Evolutionary conservation across 1,139 yeast genomes (phyloP).

Genomic region (Blastobotrys raffinosifermentans): DNA sequence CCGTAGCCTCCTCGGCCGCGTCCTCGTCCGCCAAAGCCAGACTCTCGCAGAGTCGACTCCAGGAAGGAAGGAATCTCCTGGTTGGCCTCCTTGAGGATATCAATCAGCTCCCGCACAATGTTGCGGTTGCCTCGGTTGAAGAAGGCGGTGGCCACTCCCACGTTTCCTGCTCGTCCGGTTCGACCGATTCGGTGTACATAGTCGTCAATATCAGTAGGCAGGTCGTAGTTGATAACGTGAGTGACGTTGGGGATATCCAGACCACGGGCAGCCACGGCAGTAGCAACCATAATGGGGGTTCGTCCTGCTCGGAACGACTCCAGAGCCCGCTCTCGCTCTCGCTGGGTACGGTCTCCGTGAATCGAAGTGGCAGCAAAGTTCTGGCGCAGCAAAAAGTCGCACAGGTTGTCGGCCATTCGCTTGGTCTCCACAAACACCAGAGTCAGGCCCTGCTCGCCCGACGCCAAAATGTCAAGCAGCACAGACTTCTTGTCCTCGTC

Average conservation of each 20-base stretch:
- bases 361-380: conserved; percentile 96
- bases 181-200: conserved; percentile 99
- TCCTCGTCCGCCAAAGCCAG: conserved; percentile 50
- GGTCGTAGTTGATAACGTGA: conserved; percentile 93
- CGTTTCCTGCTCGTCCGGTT: conserved; percentile 99
- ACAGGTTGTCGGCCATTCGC: conserved; percentile 95
- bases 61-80: conserved; percentile 94
- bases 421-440: conserved; percentile 96
- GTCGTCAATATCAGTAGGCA: conserved; percentile 96
- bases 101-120: conserved; percentile 81
- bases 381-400: conserved; percentile 85
- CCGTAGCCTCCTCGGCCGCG: conserved; percentile 47
- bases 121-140: conserved; percentile 94
- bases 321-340: conserved; percentile 96
- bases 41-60: conserved; percentile 73
- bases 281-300: conserved; percentile 92
- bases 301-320: conserved; percentile 81
- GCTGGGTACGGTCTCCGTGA: conserved; percentile 98
- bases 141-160: conserved; percentile 97
- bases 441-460: conserved; percentile 75
- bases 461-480: conserved; percentile 78
- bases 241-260: conserved; percentile 98
- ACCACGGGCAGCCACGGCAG: conserved; percentile 99
- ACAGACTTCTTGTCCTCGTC: conserved; percentile 92
- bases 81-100: conserved; percentile 87